Evolutionary conservation across 2,329 filamentous ascomycete species (phyloP).

Genomic region (Keithomyces neogunnii): DNA sequence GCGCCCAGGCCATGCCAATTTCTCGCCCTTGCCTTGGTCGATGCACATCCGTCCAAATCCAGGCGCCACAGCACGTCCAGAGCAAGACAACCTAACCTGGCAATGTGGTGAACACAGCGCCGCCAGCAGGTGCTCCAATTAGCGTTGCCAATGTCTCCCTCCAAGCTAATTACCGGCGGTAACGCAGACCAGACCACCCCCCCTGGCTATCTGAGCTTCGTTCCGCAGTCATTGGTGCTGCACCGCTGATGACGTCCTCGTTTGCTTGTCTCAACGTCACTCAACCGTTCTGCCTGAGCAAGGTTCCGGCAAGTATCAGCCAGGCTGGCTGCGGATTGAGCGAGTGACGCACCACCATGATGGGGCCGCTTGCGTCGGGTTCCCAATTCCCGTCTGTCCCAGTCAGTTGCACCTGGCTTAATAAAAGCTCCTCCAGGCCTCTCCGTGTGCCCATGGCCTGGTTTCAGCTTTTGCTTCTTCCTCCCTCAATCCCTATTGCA

Average conservation of each 20-base stretch:
- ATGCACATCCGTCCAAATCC: background rate
- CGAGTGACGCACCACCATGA: background rate
- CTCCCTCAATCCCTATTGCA: conserved; percentile 6
- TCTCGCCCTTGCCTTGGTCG: background rate
- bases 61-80: background rate
- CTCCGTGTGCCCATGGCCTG: background rate
- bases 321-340: conserved; percentile 1
- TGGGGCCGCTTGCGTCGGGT: background rate
- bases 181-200: background rate
- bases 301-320: conserved; percentile 9
- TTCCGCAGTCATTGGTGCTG: conserved; percentile 4
- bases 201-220: conserved; percentile 6
- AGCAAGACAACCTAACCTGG: background rate
- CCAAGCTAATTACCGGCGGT: no score
- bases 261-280: conserved; percentile 26
- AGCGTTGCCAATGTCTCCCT: no score
- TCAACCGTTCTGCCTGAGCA: conserved; percentile 12
- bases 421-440: conserved; percentile 1
- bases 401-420: background rate
- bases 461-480: conserved; percentile 5
- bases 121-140: no score
- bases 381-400: background rate
- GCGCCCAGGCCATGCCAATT: no score
- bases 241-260: conserved; percentile 23
- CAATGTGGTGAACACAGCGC: no score